Conservation (phyloP, 2,329 filamentous ascomycete genomes). For the Arthroderma sp. region DNA sequence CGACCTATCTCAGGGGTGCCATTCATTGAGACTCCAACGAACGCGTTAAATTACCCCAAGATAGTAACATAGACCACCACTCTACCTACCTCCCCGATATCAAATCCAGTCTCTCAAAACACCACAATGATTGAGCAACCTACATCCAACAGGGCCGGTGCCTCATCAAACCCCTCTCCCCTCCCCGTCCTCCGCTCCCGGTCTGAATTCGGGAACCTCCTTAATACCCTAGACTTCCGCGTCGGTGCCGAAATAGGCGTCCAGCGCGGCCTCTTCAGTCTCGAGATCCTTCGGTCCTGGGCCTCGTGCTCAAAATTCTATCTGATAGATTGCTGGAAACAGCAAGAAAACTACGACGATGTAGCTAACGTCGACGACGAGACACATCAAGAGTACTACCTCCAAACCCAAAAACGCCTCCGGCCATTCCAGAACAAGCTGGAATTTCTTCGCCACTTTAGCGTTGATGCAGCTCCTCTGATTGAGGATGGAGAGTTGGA, state of each 20-base stretch:
- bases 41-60: too few species aligned
- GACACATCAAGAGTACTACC: neutral
- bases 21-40: too few species aligned
- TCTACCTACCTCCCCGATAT: too few species aligned
- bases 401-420: neutral
- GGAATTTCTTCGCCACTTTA: neutral
- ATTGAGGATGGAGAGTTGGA: neutral
- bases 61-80: too few species aligned
- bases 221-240: neutral
- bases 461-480: neutral
- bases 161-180: neutral
- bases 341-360: neutral
- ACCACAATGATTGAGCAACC: too few species aligned
- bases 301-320: neutral
- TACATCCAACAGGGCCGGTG: neutral
- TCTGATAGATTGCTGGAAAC: slow-evolving; percentile 1
- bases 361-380: slow-evolving; percentile 1
- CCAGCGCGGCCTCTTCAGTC: neutral
- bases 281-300: neutral
- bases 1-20: too few species aligned
- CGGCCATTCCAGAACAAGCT: neutral
- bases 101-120: too few species aligned
- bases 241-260: neutral
- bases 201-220: neutral
- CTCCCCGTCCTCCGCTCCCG: neutral